Base-by-base conservation (phyloP, 1,284 basidiomycete genomes). In the Leccinum griseonigrum region DNA sequence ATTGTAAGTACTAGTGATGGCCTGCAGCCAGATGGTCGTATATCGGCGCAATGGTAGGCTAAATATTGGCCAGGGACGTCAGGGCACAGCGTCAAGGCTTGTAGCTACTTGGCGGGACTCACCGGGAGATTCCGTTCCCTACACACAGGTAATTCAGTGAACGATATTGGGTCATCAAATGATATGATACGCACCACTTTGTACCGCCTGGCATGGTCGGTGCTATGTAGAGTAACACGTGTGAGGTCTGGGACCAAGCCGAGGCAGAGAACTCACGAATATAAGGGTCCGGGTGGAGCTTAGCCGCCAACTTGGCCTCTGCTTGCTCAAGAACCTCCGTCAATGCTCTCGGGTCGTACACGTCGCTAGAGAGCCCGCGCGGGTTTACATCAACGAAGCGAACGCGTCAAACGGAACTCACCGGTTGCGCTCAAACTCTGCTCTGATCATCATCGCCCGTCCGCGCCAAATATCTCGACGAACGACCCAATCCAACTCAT, bases 351-450 rank as follows among this genome's bases (percentile, higher is more conserved):
- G 95, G 95, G 75, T 97, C 94, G 62, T 86, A 85, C 59, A 97
- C 87, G 73, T 97, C 82, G 63, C 95, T 95, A 61, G n/a, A 60
- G 34, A 26, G 3, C 7, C 26, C 8, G 28, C 9, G 22, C 29
- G 7, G 4, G 54, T 60, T 62, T 4, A 29, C 50, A 60, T 5
- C 46, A n/a, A 26, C 48, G 9, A 60, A 57, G 6, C 55, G 14
- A 53, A 54, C 48, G 26, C 22, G 51, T 26, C 13, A 16, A 31
- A 18, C 59, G n/a, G 22, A 38, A 76, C 88, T 67, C 74, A 95
- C 94, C 92, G 85, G 82, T 97, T 94, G 67, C 83, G 79, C 79
- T 98, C 95, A 75, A 98, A 98, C 75, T 95, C 88, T 65, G 95
- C 94, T 63, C 95, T 82, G 69, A 97, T 94, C 75, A 89, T 81